Evolutionary conservation across 768 basidiomycete genomes (phyloP), one percentile per base, ranked within the genome.

Genomic region (Suillus spraguei): DNA sequence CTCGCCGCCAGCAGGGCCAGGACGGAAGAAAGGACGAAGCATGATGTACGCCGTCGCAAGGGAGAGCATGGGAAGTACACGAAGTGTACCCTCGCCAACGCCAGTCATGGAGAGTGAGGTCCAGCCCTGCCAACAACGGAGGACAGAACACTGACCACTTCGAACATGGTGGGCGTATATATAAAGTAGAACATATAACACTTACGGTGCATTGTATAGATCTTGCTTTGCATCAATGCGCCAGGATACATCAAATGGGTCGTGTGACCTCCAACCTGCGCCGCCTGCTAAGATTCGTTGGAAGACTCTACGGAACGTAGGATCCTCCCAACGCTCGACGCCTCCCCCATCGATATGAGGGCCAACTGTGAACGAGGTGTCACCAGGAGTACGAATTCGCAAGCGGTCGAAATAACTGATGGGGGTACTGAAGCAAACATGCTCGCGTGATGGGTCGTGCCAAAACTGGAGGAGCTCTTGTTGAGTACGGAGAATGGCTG

Each of bases 351-450:
- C 84, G 17, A 80, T 72, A 60, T 89, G 87, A 13, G 89, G 87
- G 0, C 87, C 89, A 2, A 92, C 76, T 0, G 85, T 81, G 69
- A 92, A 92, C 55, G 81, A 81, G 14, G 80, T 74, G 64, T 91
- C 91, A 0, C 91, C 92, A 0, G 91, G 89, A 35, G 81, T 81
- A 6, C 92, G 83, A 54, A 92, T 90, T 2, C 91, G 82, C 13
- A 93, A 76, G 7, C 92, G 82, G 74, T 94, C 92, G 63, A 86
- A 90, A 73, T 94, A 94, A 1, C 87, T 85, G n/a, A 93, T 74
- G 0, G 90, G 89, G 3, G 80, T 85, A 13, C 74, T 67, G 35
- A 91, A 79, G 62, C 78, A 79, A 61, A 89, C 73, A 33, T 76
- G 72, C 33, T 81, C 72, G 35, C 69, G 64, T 1, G 80, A 72